Evolutionary conservation across 2,329 filamentous ascomycete genomes (phyloP), one percentile per base, ranked within the genome.

Genomic region (Pyricularia grisea): DNA sequence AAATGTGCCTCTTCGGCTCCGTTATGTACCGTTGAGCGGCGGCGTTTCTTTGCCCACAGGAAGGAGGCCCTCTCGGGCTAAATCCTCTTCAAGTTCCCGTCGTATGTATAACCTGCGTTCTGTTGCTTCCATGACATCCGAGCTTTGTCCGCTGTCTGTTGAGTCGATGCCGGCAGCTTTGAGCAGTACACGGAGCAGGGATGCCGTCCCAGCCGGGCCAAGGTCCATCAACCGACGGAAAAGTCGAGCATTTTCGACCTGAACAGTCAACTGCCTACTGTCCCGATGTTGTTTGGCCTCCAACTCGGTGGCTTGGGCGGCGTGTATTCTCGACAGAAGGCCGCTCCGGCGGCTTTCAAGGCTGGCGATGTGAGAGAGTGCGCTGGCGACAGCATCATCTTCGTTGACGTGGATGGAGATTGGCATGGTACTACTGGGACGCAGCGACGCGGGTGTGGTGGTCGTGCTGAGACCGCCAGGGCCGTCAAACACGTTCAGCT

Each of bases 311-410:
- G 42, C 28, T 30, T 67, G 42, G 1, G 66, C 66, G 27, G 25
- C 27, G 55, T 67, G 42, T 30, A 67, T 28, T 11, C 55, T 27
- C 25, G 27, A 28, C 27, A 67, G 33, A 20, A 67, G 66, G 28
- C 42, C 66, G 14, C 50, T 28, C 28, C 66, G 66, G 12, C 50
- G 66, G 5, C 23, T 33, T 33, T 67, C 66, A 27, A 67, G 66
- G 50, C 50, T 55, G 55, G 42, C 50, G 25, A 67, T 67, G 28
- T 55, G 66, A 2, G 66, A 20, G 5, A 67, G 42, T 10, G 66
- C 66, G 66, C 66, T 67, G 42, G 66, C 66, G n/a, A 67, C 66
- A 28, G 66, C 66, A 20, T 67, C 66, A 30, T 67, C 66, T 58
- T 67, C 66, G n/a, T 67, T 58, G 17, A 55, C 66, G 27, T 66